Base-by-base conservation (phyloP, 176 grass and related monocot species). In the Carex kokanica region DNA sequence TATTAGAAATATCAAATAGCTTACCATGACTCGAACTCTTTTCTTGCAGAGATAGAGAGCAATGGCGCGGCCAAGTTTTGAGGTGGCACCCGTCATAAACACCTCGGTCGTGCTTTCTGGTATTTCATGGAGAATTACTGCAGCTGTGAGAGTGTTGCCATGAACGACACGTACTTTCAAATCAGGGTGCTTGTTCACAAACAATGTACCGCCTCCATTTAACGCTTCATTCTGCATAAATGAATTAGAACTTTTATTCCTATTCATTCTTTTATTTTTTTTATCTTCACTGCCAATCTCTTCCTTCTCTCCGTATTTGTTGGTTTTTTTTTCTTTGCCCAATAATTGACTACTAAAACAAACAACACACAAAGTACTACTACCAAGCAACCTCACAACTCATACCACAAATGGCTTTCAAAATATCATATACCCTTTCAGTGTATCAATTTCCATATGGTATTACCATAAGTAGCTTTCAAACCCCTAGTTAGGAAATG, bases 1-100 rank as follows among this genome's bases (percentile, higher is more conserved):
- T 56, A 29, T 61, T 80, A 36, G 23, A 20, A 36, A 13, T 12
- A 47, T 71, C 13, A 65, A 9, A 64, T 20, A 77, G 31, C 18
- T 61, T 91, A 97, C 94, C 95, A 98, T 73, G 84, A 98, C 92
- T 45, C 89, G 75, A 78, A 98, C 79, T 36, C 17, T 78, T 79
- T 91, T 90, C 53, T 45, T 57, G 89, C 92, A 98, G 6, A 98
- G 88, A 87, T 95, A 94, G 6, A 98, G 85, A 68, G 90, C 86
- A 79, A 98, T 91, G 64, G 90, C 95, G 17, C 95, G 21, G 31
- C 95, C 95, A 10, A 98, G 92, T 84, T 98, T 98, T 49, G 95
- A 98, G 3, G 95, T 98, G 61, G 95, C 92, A 27, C 95, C 95
- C 0, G 90, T 98, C 25, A 98, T 32, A 91, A 98, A 98, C 51